phyloP scores from a whole-genome alignment of 2,329 filamentous ascomycete species.

The Capronia coronata region DNA sequence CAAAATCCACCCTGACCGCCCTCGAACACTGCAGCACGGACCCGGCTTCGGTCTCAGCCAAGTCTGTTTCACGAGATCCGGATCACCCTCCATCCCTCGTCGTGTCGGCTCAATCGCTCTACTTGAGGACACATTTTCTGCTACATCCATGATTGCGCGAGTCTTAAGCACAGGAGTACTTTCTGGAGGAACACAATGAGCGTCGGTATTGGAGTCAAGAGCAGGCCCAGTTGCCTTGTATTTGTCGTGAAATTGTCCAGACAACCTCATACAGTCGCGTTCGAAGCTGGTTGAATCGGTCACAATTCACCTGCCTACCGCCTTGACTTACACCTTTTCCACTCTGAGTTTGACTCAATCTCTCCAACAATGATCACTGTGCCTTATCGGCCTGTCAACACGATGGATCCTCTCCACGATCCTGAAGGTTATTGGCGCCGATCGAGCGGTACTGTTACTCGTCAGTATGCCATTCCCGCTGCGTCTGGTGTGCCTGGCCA shows the following conservation, averaged over 20 bases:
- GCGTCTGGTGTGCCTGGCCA: conserved; percentile 7
- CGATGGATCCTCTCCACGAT: conserved; percentile 20
- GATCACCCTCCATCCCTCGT: neutral
- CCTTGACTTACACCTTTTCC: neutral
- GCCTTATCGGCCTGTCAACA: conserved; percentile 8
- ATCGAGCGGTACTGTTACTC: conserved; percentile 10
- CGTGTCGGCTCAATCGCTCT: neutral
- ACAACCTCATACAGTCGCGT: conserved; percentile 10
- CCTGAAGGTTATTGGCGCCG: conserved; percentile 13
- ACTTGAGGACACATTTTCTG: conserved; percentile 7
- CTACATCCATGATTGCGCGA: conserved; percentile 19
- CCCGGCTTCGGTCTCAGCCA: conserved; percentile 7
- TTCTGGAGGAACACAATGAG: conserved; percentile 23
- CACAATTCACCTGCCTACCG: neutral
- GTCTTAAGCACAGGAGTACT: conserved; percentile 8
- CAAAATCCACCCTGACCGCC: neutral
- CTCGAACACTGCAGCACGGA: neutral
- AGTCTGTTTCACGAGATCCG: conserved; percentile 6
- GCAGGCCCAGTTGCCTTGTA: conserved; percentile 23
- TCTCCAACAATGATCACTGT: conserved; percentile 19
- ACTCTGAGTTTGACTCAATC: neutral
- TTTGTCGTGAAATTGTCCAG: conserved; percentile 12
- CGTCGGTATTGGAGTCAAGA: conserved; percentile 14
- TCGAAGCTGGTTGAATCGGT: conserved; percentile 18
- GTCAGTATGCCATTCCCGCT: conserved; percentile 26